A percentile compares a stretch with the other conserved stretches of the same genome.
phyloP scores from a whole-genome alignment of 2,329 filamentous ascomycete genomes.

The Aureobasidium lini region DNA sequence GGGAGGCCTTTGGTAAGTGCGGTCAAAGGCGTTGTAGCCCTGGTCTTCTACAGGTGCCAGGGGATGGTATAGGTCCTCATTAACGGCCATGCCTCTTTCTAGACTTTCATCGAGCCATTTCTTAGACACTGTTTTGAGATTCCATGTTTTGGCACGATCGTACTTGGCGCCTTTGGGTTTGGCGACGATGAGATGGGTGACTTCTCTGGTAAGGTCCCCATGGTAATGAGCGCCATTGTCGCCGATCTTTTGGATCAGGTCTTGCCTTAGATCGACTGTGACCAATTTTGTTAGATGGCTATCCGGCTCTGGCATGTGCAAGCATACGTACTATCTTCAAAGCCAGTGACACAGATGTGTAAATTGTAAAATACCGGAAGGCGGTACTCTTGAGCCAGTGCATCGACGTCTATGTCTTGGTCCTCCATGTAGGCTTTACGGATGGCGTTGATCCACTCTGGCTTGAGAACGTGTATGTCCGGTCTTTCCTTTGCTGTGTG shows the following conservation, averaged over 20 bases:
- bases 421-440: slow-evolving; percentile 74
- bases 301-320: not conserved
- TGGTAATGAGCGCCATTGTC: slow-evolving; percentile 75
- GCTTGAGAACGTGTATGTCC: slow-evolving; percentile 74
- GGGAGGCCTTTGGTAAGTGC: not conserved
- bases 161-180: slow-evolving; percentile 84
- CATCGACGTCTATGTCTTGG: slow-evolving; percentile 62
- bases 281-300: not conserved
- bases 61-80: slow-evolving; percentile 80
- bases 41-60: slow-evolving; percentile 60
- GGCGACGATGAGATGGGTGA: slow-evolving; percentile 80
- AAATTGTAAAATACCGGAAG: slow-evolving; percentile 57
- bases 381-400: slow-evolving; percentile 59
- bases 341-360: slow-evolving; percentile 62
- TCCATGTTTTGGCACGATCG: slow-evolving; percentile 75
- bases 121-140: slow-evolving; percentile 66
- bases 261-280: slow-evolving; percentile 56
- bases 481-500: slow-evolving; percentile 86
- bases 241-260: slow-evolving; percentile 60
- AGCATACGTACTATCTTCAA: slow-evolving; percentile 50
- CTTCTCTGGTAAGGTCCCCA: slow-evolving; percentile 75
- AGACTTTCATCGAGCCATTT: slow-evolving; percentile 83
- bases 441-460: slow-evolving; percentile 78
- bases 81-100: slow-evolving; percentile 79
- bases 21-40: slow-evolving; percentile 62